Conservation (phyloP, 2,329 filamentous ascomycete species). For the Neofusicoccum parvum region DNA sequence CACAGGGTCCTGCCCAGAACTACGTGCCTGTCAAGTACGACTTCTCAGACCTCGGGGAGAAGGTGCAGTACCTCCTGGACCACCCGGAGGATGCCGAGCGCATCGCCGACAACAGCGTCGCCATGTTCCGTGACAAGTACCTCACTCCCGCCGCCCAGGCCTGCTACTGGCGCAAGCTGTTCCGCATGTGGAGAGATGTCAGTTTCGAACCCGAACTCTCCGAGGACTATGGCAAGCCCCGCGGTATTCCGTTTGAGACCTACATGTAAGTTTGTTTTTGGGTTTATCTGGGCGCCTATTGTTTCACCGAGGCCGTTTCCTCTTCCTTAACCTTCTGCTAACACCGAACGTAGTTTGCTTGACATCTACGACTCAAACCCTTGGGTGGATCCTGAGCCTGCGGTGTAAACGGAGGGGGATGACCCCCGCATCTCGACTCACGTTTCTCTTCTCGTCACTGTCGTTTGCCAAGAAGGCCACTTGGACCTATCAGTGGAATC, state of each 20-base stretch:
- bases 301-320: neutral
- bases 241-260: conserved; percentile 19
- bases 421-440: neutral
- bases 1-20: conserved; percentile 52
- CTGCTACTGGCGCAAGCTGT: conserved; percentile 57
- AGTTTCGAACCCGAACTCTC: conserved; percentile 31
- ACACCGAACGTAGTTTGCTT: neutral
- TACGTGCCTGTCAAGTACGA: conserved; percentile 53
- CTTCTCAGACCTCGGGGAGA: conserved; percentile 41
- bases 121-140: conserved; percentile 55
- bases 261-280: conserved; percentile 11
- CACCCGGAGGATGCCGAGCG: conserved; percentile 48
- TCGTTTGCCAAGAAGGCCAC: neutral
- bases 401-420: neutral
- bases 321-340: neutral
- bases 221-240: conserved; percentile 13
- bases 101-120: conserved; percentile 54
- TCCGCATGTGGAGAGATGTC: conserved; percentile 41
- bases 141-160: conserved; percentile 57
- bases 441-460: neutral
- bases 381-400: conserved; percentile 12
- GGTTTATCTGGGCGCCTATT: no score
- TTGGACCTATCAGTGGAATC: neutral
- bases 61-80: conserved; percentile 45
- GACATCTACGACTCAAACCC: conserved; percentile 21